A percentile compares a stretch with the other conserved stretches of the same genome.
Conservation (phyloP, 2,329 filamentous ascomycete genomes). For the Chrysoporthe cubensis region DNA sequence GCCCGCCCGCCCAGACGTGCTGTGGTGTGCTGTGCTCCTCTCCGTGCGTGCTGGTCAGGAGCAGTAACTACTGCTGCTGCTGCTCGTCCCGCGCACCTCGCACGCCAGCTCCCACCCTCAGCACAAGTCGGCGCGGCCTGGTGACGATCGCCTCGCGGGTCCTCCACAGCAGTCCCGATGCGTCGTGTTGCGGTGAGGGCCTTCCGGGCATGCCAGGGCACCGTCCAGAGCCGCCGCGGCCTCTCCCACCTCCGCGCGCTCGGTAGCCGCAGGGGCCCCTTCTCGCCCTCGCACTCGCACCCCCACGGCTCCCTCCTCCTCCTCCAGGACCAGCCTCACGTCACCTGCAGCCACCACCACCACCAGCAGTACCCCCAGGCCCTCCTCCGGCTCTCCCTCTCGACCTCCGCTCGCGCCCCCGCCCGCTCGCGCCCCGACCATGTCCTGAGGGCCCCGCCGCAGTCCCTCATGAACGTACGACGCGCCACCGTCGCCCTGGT, state of each 20-base stretch:
- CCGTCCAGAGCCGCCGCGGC: conserved; percentile 54
- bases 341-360: conserved; percentile 30
- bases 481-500: conserved; percentile 69
- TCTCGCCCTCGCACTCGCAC: conserved; percentile 26
- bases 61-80: neutral
- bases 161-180: conserved; percentile 55
- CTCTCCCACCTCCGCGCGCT: conserved; percentile 48
- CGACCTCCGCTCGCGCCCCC: conserved; percentile 30
- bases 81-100: neutral
- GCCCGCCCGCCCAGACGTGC: too few species aligned
- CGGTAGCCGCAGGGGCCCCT: conserved; percentile 46
- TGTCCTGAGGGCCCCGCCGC: conserved; percentile 54
- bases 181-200: conserved; percentile 72
- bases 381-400: conserved; percentile 31
- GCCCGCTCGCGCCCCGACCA: conserved; percentile 39
- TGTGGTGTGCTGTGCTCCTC: too few species aligned
- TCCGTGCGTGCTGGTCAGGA: neutral
- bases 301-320: conserved; percentile 29
- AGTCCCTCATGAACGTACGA: conserved; percentile 76
- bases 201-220: conserved; percentile 69
- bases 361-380: conserved; percentile 29
- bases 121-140: neutral
- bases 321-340: conserved; percentile 28
- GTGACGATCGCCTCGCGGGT: neutral
- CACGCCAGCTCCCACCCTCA: neutral